Conservation (phyloP, 805 yeast species). For the Hanseniaspora lindneri region DNA sequence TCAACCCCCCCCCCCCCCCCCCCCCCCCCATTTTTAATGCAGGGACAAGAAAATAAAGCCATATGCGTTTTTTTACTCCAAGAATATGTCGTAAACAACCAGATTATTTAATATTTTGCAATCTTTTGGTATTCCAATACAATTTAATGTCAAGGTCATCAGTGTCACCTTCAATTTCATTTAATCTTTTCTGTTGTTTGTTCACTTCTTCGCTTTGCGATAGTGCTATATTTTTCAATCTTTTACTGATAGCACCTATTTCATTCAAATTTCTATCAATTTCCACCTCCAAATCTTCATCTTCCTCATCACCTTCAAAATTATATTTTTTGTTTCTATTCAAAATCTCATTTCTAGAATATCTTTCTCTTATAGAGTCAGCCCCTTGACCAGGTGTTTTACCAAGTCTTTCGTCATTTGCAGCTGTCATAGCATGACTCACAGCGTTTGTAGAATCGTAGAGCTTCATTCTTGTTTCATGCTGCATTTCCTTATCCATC, state of each 20-base stretch:
- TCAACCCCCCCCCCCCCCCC: no score
- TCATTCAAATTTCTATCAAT: conserved; percentile 73
- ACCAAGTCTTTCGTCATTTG: conserved; percentile 24
- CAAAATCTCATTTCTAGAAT: conserved; percentile 30
- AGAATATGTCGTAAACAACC: no score
- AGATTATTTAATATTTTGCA: conserved; percentile 40
- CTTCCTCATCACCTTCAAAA: conserved; percentile 84
- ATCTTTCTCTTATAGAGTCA: conserved; percentile 23
- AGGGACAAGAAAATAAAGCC: no score
- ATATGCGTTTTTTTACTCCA: no score
- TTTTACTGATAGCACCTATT: conserved; percentile 53
- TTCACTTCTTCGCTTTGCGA: conserved; percentile 67
- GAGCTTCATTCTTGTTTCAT: conserved; percentile 46
- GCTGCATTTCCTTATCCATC: conserved; percentile 50
- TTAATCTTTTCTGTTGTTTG: conserved; percentile 62
- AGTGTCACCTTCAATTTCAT: conserved; percentile 69
- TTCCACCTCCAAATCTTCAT: conserved; percentile 83
- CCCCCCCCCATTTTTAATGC: no score
- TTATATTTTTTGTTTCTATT: conserved; percentile 57
- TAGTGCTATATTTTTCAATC: conserved; percentile 61
- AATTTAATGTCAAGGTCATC: conserved; percentile 75
- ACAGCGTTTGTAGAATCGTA: conserved; percentile 58
- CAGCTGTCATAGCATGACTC: conserved; percentile 43
- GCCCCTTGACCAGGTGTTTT: background rate
- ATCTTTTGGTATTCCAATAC: conserved; percentile 59